Percentiles rank a stretch among this genome's conserved stretches.
phyloP scores from a whole-genome alignment of 495 filamentous ascomycete genomes.

The Podospora comata region DNA sequence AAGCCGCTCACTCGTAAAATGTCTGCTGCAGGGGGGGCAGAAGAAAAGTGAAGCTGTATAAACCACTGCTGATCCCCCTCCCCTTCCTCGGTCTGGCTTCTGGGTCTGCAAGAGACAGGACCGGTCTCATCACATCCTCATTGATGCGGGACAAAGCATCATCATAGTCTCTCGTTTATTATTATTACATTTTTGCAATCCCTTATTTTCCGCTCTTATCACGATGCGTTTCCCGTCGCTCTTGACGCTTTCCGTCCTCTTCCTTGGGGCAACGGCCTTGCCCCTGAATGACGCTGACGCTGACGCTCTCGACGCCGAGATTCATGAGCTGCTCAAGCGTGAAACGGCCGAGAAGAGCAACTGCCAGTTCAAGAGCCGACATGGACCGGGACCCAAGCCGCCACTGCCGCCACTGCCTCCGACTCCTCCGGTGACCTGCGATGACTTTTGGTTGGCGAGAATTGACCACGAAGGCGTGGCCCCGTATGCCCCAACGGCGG shows the following conservation, averaged over 20 bases:
- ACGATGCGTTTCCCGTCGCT: constrained; percentile 30
- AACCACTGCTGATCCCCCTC: constrained; percentile 13
- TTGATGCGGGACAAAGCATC: constrained; percentile 12
- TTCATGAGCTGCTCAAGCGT: background rate
- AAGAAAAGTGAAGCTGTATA: constrained; percentile 3
- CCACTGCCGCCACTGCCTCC: constrained; percentile 12
- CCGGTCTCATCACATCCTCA: background rate
- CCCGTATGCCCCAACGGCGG: constrained; percentile 35
- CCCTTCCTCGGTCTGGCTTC: background rate
- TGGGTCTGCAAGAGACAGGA: constrained; percentile 8
- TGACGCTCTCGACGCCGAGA: constrained; percentile 8
- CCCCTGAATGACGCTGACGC: background rate
- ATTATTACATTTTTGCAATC: background rate
- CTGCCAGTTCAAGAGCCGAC: constrained; percentile 10
- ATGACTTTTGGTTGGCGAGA: constrained; percentile 46
- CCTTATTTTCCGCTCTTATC: constrained; percentile 1
- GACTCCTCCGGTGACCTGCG: constrained; percentile 20
- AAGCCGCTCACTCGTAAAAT: background rate
- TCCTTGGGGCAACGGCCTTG: constrained; percentile 13
- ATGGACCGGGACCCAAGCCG: background rate
- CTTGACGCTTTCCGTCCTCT: constrained; percentile 24
- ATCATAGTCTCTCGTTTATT: background rate
- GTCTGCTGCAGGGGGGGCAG: background rate
- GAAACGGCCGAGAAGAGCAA: constrained; percentile 3
- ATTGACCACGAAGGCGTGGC: constrained; percentile 49